Evolutionary conservation across 345 rosid species (phyloP).

Genomic region (Citrus maxima): DNA sequence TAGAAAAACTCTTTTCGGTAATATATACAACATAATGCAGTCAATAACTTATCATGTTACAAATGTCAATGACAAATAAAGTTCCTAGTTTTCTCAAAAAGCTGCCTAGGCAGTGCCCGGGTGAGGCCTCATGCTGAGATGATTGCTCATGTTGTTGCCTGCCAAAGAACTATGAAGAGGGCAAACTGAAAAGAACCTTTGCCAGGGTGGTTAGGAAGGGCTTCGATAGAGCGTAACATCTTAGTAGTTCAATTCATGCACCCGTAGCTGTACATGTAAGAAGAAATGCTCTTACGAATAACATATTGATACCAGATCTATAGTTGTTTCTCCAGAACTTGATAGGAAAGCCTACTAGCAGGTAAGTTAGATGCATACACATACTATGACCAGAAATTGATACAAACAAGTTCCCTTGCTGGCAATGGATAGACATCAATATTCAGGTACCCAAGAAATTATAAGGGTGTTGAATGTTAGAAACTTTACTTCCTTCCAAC

Average conservation of each 20-base stretch:
- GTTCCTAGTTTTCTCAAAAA: too few species aligned
- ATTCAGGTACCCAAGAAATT: background rate
- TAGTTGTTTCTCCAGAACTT: background rate
- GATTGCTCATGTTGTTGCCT: too few species aligned
- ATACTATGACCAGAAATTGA: background rate
- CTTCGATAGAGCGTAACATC: too few species aligned
- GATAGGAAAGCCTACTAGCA: background rate
- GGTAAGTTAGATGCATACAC: background rate
- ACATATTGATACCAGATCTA: background rate
- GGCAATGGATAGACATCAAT: background rate
- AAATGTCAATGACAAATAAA: too few species aligned
- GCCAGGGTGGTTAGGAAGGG: too few species aligned
- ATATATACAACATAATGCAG: too few species aligned
- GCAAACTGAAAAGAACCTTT: too few species aligned
- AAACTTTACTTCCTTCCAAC: constrained; percentile 58
- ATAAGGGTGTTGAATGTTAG: background rate
- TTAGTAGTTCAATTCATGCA: background rate
- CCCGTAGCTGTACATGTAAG: background rate
- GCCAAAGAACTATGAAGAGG: too few species aligned
- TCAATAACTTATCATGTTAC: too few species aligned
- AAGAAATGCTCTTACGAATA: background rate
- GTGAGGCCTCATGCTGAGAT: too few species aligned
- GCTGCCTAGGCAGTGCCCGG: too few species aligned
- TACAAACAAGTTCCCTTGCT: background rate
- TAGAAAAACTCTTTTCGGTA: too few species aligned